These are phyloP conservation scores for Kandelia obovata DNA, from an alignment of 345 rosid species.

Conservation along the genomic window DNA sequence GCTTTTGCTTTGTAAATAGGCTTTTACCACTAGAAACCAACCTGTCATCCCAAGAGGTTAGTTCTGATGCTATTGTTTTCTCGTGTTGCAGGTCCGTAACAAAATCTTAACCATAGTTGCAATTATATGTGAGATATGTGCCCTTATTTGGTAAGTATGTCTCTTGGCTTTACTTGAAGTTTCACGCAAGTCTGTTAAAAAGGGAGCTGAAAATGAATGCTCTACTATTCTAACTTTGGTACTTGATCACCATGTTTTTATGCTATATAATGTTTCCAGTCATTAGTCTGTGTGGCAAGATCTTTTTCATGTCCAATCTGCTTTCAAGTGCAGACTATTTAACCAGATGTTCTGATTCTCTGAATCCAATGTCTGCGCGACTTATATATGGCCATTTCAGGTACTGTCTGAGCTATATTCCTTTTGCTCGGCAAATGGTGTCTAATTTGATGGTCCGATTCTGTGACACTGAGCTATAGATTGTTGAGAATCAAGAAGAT, in stretches of 20 bases:
- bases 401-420: conserved; percentile 88
- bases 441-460: conserved; percentile 71
- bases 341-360: background rate
- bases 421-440: conserved; percentile 80
- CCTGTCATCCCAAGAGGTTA: background rate
- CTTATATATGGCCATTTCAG: conserved; percentile 42
- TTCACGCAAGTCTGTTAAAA: background rate
- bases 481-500: background rate
- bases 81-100: conserved; percentile 66
- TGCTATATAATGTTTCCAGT: background rate
- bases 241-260: background rate
- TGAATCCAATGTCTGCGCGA: background rate
- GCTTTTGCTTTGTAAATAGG: background rate
- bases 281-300: background rate
- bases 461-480: conserved; percentile 79
- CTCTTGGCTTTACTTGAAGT: conserved; percentile 1
- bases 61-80: conserved; percentile 9
- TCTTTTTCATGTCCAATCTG: background rate
- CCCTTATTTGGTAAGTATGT: conserved; percentile 72
- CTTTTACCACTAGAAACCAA: no score
- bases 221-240: no score
- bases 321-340: background rate
- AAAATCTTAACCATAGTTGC: conserved; percentile 71
- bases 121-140: conserved; percentile 76
- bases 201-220: no score